phyloP scores from a whole-genome alignment of 148 eudicot species.

The Cornus suecica region DNA sequence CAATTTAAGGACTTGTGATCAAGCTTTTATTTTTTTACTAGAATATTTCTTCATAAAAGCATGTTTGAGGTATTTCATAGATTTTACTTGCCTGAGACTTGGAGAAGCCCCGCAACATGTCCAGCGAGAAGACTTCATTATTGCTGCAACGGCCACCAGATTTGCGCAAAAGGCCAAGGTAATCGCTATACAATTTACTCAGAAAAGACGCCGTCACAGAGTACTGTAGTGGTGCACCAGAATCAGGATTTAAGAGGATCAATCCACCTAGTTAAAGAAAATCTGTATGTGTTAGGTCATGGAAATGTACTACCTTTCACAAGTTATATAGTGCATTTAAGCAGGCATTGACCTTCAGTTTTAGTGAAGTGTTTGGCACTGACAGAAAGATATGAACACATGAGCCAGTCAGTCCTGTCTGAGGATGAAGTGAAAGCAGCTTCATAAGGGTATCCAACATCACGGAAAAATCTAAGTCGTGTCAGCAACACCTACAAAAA shows the following conservation, averaged over 20 bases:
- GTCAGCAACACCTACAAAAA: conserved; percentile 31
- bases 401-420: conserved; percentile 30
- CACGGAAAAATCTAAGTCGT: conserved; percentile 33
- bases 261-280: conserved; percentile 30
- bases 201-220: conserved; percentile 34
- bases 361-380: conserved; percentile 1
- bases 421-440: conserved; percentile 29
- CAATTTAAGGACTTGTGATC: no score
- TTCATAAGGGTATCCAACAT: conserved; percentile 42
- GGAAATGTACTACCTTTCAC: background rate
- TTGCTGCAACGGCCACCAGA: conserved; percentile 20
- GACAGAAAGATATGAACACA: conserved; percentile 33
- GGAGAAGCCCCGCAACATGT: conserved; percentile 21
- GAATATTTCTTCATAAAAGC: no score
- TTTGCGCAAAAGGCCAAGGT: conserved; percentile 27
- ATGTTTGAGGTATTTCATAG: no score
- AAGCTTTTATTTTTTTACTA: no score
- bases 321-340: no score
- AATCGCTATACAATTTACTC: conserved; percentile 41
- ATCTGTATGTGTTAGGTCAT: background rate
- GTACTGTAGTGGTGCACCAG: conserved; percentile 28
- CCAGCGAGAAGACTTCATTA: conserved; percentile 10
- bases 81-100: conserved; percentile 27
- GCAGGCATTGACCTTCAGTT: conserved; percentile 22
- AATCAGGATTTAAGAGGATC: conserved; percentile 28